Base-by-base conservation (phyloP, 306 rosid species). In the Pterocarpus macrocarpus region DNA sequence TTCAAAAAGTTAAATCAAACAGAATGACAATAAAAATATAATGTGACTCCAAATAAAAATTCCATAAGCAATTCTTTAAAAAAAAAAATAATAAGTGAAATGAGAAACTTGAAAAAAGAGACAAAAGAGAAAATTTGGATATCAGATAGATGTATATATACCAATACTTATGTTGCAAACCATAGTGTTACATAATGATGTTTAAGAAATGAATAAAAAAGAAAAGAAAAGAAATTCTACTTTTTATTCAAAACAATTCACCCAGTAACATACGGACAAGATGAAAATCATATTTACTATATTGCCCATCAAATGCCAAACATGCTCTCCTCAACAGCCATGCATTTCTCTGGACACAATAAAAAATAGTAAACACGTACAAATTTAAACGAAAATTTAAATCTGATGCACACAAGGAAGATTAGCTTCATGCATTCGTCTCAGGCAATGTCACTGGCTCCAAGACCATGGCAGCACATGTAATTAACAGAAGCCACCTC, bases 381-480 rank as follows among this genome's bases (percentile, higher is more conserved):
- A 36, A 15, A 64, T 33, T 7, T 38, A 36, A 50, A 52, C 56
- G 66, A 76, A 64, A 64, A 49, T 15, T 16, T 15, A 63, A 45
- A 34, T 33, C 12, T 44, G 41, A 76, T 49, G 22, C 80, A 75
- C n/a, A 45, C 15, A 28, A 2, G 28, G 9, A 15, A 39, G 6
- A 61, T 8, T 62, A 15, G 36, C 64, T 45, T 75, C 58, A 28
- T 13, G 79, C 69, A 39, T 5, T 63, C 38, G 35, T n/a, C 69
- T 43, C n/a, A 75, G 45, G 58, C 33, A 75, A 59, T 30, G 14
- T 76, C 72, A 22, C 22, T 45, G 3, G 22, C 13, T 68, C 56
- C 57, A 62, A 8, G 67, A 39, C 84, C 80, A 36, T 80, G 84
- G 32, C 84, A 80, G 10, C 84, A 80, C 57, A 0, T 64, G 52